These are phyloP conservation scores for Capsella rubella DNA, from an alignment of 441 rosid genomes.

Conservation along the genomic window DNA sequence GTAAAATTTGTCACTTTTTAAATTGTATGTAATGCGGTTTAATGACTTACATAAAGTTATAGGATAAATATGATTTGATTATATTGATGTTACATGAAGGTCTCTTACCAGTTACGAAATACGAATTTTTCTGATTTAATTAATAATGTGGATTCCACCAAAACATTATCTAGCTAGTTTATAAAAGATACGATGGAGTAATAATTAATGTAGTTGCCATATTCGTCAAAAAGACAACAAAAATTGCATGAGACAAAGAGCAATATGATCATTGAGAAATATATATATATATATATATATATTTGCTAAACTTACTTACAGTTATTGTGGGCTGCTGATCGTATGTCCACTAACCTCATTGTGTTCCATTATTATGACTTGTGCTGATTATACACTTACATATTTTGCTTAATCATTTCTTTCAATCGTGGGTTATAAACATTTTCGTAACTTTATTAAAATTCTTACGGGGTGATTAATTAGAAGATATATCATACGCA, in stretches of 20 bases:
- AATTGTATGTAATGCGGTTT: neutral
- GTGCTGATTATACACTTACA: conserved; percentile 25
- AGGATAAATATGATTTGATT: neutral
- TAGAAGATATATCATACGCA: conserved; percentile 8
- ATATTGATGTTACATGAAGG: neutral
- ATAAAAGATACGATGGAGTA: neutral
- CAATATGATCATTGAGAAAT: neutral
- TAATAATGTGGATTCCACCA: neutral
- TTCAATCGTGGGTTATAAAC: neutral
- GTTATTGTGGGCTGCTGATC: conserved; percentile 33
- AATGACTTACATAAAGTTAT: neutral
- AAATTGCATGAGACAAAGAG: conserved; percentile 20
- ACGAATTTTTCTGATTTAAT: no score
- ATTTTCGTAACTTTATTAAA: neutral
- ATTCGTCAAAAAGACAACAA: conserved; percentile 16
- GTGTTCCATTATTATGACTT: conserved; percentile 37
- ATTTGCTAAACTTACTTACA: neutral
- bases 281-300: conserved; percentile 2
- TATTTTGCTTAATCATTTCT: neutral
- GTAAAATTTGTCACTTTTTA: neutral
- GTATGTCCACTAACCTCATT: conserved; percentile 32
- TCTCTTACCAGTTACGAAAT: no score
- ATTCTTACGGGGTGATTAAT: neutral
- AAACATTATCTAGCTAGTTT: neutral
- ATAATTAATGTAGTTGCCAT: conserved; percentile 1